Base-by-base conservation (phyloP, 2,329 filamentous ascomycete genomes). In the Fusarium veterinarium region DNA sequence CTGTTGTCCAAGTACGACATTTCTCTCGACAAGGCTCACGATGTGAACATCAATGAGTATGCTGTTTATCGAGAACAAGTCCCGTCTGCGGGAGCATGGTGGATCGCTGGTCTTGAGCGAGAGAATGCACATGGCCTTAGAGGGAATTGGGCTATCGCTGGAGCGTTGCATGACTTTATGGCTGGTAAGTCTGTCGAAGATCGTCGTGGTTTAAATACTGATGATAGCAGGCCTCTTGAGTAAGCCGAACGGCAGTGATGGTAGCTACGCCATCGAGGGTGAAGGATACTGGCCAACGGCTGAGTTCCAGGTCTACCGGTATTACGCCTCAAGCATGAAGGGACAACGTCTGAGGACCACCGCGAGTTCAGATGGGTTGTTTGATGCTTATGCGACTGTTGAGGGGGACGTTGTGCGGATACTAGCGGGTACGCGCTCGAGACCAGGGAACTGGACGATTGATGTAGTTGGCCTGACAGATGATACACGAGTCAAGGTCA, bases 31-130 rank as follows among this genome's bases (percentile, higher is more conserved):
- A 41, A 53, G 2, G 67, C 77, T 0, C 76, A 77, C 6, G 77
- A 79, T 1, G 79, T 86, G 40, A 85, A 86, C 65, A 81, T 87
- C 73, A 87, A 88, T 67, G 86, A 88, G 68, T 88, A 88, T 67
- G 85, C 79, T 7, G 75, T 73, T 3, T 79, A 74, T 25, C 69
- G 68, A 11, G 83, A 87, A 68, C 83, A 87, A 60, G 78, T 82
- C 13, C 82, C 85, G 0, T 76, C 81, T 1, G 80, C 78, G 8
- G 77, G 81, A 2, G 85, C 81, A 0, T 87, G 81, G 79, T 87
- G 82, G 78, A 84, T 88, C 38, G 75, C 82, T 4, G 83, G 83
- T 30, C 80, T 87, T 3, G 86, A 87, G 65, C 81, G 86, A 1
- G 77, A 82, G 73, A 80, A 86, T 61, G 73, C 81, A 8, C 72